Evolutionary conservation across 2,329 filamentous ascomycete species (phyloP).

Genomic region (Blumeria graminis): DNA sequence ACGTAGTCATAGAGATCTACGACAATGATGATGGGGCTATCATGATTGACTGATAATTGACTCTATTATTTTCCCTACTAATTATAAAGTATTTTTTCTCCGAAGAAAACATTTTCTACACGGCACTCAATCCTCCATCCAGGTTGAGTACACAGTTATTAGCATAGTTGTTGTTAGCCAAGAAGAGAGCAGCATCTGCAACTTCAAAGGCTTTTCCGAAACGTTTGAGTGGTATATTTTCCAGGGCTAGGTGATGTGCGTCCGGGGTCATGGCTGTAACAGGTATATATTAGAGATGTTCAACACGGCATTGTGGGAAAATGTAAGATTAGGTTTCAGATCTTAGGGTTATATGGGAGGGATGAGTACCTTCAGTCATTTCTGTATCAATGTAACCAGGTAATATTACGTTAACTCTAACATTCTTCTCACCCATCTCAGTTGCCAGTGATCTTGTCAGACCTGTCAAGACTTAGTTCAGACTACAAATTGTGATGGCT

Average conservation of each 20-base stretch:
- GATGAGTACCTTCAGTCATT: constrained; percentile 43
- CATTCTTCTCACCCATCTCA: constrained; percentile 32
- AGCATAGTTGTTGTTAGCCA: constrained; percentile 55
- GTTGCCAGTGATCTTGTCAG: constrained; percentile 42
- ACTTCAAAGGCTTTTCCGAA: constrained; percentile 48
- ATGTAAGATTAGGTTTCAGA: not conserved
- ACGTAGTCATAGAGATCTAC: constrained; percentile 12
- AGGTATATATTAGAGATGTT: too few species aligned
- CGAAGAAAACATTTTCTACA: constrained; percentile 17
- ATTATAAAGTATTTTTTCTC: not conserved
- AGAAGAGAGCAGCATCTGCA: constrained; percentile 59
- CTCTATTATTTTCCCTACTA: too few species aligned
- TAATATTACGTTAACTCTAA: constrained; percentile 59
- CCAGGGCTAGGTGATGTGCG: constrained; percentile 14
- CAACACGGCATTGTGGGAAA: not conserved
- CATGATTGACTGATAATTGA: constrained; percentile 30
- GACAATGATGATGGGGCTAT: constrained; percentile 31
- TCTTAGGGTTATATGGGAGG: not conserved
- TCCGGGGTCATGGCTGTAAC: constrained; percentile 20
- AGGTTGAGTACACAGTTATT: constrained; percentile 74
- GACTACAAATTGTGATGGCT: not conserved
- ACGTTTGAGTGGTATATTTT: constrained; percentile 37
- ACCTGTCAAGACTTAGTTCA: constrained; percentile 19
- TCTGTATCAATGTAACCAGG: constrained; percentile 64
- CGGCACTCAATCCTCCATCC: constrained; percentile 59